Evolutionary conservation across 305 asterid genomes (phyloP).

Genomic region (Ilex paraguariensis): DNA sequence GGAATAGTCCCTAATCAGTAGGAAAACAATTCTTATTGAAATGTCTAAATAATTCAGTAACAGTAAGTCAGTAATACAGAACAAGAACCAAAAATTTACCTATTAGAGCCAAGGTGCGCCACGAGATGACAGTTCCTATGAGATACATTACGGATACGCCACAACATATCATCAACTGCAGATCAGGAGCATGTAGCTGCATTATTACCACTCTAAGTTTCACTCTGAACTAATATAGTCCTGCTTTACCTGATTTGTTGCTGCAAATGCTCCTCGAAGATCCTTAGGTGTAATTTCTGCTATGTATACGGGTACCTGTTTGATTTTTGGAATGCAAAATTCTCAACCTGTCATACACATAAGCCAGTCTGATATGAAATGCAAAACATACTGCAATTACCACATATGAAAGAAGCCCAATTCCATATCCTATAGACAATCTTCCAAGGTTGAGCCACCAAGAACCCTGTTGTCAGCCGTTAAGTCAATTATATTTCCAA

Average conservation of each 20-base stretch:
- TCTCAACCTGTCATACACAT: too few species aligned
- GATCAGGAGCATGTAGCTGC: neutral
- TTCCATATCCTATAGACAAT: constrained; percentile 19
- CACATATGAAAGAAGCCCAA: constrained; percentile 20
- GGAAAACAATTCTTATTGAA: neutral
- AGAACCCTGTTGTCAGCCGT: constrained; percentile 4
- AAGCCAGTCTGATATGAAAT: neutral
- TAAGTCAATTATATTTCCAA: neutral
- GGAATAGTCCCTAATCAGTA: constrained; percentile 53
- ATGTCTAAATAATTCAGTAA: neutral
- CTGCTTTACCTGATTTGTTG: constrained; percentile 9
- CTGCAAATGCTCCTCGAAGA: constrained; percentile 22
- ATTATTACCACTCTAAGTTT: neutral
- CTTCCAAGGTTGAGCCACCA: constrained; percentile 27
- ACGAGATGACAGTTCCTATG: constrained; percentile 28
- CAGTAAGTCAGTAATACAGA: neutral
- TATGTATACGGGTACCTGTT: constrained; percentile 23
- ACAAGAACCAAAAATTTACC: constrained; percentile 7
- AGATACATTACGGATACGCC: constrained; percentile 35
- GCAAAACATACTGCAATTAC: constrained; percentile 7
- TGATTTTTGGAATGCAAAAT: neutral
- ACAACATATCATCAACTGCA: constrained; percentile 39
- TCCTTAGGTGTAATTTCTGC: constrained; percentile 22
- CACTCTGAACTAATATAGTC: neutral
- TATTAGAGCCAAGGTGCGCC: constrained; percentile 33